A percentile compares a stretch with the other conserved stretches of the same genome.
These are phyloP conservation scores for Neurospora sp. DNA, from an alignment of 495 filamentous ascomycete genomes.

Conservation along the genomic window DNA sequence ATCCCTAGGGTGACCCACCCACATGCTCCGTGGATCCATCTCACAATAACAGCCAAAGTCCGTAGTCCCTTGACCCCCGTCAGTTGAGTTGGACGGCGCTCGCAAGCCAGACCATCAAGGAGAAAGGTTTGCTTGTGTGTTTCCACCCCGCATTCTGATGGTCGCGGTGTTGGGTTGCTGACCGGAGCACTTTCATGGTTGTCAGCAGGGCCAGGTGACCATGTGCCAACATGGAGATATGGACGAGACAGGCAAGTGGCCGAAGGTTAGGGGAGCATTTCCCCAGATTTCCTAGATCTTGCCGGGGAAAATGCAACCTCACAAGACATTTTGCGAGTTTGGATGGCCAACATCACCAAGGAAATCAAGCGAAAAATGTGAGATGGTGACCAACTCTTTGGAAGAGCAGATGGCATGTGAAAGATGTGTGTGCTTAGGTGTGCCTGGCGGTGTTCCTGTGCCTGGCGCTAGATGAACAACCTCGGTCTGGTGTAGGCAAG, in stretches of 20 bases:
- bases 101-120: neutral
- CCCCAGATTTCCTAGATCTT: neutral
- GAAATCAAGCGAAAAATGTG: neutral
- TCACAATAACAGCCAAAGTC: neutral
- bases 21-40: neutral
- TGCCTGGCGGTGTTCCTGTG: neutral
- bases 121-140: neutral
- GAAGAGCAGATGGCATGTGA: neutral
- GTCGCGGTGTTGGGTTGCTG: neutral
- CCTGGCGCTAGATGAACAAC: neutral
- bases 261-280: conserved; percentile 3
- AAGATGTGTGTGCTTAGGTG: neutral
- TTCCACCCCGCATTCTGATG: neutral
- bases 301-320: neutral
- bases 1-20: neutral
- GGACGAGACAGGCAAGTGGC: conserved; percentile 15
- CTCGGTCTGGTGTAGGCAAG: neutral
- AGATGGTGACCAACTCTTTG: neutral
- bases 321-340: neutral
- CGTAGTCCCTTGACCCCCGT: neutral
- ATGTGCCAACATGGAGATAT: conserved; percentile 11
- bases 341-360: neutral
- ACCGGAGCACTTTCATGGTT: neutral
- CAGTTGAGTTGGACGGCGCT: neutral
- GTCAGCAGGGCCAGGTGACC: conserved; percentile 11